These are phyloP conservation scores for Gnaphalium uliginosum DNA, from an alignment of 129 eudicot species.

Conservation along the genomic window DNA sequence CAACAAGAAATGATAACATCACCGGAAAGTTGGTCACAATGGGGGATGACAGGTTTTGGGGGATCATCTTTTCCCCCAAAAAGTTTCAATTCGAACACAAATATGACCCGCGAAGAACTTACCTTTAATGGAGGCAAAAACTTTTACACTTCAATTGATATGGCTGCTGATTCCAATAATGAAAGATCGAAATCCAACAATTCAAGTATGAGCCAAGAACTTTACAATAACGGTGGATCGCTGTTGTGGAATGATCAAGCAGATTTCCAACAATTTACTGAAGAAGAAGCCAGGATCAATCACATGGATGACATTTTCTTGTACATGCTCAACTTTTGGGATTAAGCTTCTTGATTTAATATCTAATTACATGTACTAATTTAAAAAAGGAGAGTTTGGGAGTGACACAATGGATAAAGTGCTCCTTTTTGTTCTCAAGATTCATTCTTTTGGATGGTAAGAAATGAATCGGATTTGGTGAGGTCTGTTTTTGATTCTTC, in stretches of 20 bases:
- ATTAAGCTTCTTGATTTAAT: constrained; percentile 43
- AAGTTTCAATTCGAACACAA: background rate
- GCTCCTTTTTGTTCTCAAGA: constrained; percentile 28
- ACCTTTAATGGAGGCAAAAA: constrained; percentile 33
- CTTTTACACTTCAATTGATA: constrained; percentile 36
- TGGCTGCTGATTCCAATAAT: background rate
- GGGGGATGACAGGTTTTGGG: constrained; percentile 45
- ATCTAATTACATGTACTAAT: constrained; percentile 33
- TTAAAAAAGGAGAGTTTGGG: constrained; percentile 13
- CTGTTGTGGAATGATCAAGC: constrained; percentile 41
- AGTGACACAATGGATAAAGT: constrained; percentile 33
- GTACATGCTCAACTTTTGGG: constrained; percentile 59
- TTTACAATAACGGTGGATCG: constrained; percentile 32
- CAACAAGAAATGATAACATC: constrained; percentile 53
- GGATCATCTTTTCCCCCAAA: constrained; percentile 38
- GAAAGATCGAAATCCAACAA: constrained; percentile 35
- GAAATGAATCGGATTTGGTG: constrained; percentile 30
- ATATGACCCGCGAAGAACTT: constrained; percentile 38
- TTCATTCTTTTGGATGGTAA: constrained; percentile 32
- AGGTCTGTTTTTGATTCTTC: constrained; percentile 31
- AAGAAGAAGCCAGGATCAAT: constrained; percentile 45
- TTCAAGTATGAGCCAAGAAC: constrained; percentile 42
- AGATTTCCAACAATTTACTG: constrained; percentile 41
- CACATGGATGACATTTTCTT: constrained; percentile 73
- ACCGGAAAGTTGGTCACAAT: constrained; percentile 50